phyloP scores from a whole-genome alignment of 768 basidiomycete species.

The Suillus alpinus region DNA sequence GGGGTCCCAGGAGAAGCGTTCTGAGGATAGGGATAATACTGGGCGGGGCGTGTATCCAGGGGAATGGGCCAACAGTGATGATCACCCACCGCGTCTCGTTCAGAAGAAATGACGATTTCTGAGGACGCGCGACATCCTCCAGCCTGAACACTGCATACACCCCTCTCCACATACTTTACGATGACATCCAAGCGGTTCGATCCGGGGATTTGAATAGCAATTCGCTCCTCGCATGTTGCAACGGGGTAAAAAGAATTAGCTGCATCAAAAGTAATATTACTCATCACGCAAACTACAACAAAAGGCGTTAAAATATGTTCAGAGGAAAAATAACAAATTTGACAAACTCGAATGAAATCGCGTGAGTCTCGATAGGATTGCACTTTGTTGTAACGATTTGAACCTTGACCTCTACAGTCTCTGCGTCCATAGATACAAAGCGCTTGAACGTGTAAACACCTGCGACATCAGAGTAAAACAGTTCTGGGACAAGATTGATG shows the following conservation, averaged over 20 bases:
- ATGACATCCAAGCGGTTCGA: slow-evolving; percentile 7
- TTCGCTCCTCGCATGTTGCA: slow-evolving; percentile 36
- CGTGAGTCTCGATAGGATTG: slow-evolving; percentile 32
- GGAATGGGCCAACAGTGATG: slow-evolving; percentile 28
- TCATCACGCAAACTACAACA: slow-evolving; percentile 40
- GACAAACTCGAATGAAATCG: slow-evolving; percentile 47
- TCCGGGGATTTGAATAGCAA: slow-evolving; percentile 18
- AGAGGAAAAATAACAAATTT: not conserved
- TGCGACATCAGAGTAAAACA: slow-evolving; percentile 1
- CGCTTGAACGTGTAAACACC: slow-evolving; percentile 26
- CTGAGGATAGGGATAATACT: slow-evolving; percentile 9
- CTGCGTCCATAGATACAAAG: not conserved
- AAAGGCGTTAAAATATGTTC: not conserved
- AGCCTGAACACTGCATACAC: slow-evolving; percentile 19
- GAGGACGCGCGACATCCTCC: not conserved
- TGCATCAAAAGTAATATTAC: slow-evolving; percentile 38
- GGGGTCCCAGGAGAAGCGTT: slow-evolving; percentile 14
- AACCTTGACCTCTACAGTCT: slow-evolving; percentile 23
- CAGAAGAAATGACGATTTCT: slow-evolving; percentile 15
- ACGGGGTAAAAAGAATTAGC: slow-evolving; percentile 42
- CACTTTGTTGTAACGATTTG: slow-evolving; percentile 37
- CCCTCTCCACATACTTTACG: slow-evolving; percentile 36
- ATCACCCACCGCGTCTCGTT: slow-evolving; percentile 27
- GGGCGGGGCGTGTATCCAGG: slow-evolving; percentile 21
- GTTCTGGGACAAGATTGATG: not conserved